Conservation (phyloP, 2,329 filamentous ascomycete genomes). For the Diplodia seriata region DNA sequence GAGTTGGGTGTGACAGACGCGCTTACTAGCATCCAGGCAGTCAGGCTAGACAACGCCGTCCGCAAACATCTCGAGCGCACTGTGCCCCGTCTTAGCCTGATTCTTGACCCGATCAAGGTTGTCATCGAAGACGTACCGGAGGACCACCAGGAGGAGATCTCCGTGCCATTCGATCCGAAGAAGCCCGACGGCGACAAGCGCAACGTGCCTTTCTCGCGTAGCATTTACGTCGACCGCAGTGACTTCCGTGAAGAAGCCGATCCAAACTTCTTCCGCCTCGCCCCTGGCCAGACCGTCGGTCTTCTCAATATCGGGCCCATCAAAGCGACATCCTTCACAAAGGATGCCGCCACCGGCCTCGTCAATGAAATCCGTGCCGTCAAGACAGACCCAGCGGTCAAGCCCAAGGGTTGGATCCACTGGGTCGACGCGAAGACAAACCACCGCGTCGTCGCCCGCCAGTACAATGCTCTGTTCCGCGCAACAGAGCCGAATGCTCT, state of each 20-base stretch:
- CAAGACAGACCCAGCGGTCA: conserved; percentile 69
- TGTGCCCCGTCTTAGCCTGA: conserved; percentile 86
- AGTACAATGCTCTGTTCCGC: conserved; percentile 86
- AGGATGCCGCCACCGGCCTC: conserved; percentile 66
- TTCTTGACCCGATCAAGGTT: conserved; percentile 84
- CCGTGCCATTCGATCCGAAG: conserved; percentile 82
- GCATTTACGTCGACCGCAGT: conserved; percentile 81
- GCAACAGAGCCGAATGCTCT: conserved; percentile 80
- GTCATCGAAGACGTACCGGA: conserved; percentile 82
- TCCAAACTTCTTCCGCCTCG: conserved; percentile 78
- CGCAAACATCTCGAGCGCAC: conserved; percentile 86
- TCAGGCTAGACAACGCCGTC: conserved; percentile 84
- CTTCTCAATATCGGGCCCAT: conserved; percentile 75
- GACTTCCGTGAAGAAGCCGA: conserved; percentile 78
- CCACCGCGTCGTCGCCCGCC: conserved; percentile 68
- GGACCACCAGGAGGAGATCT: conserved; percentile 68
- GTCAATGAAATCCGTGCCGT: conserved; percentile 71
- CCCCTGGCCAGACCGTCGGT: conserved; percentile 76
- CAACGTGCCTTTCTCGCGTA: conserved; percentile 72
- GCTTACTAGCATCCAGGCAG: conserved; percentile 77
- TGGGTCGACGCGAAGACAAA: conserved; percentile 78
- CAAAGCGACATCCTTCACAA: conserved; percentile 71
- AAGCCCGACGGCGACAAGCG: conserved; percentile 71
- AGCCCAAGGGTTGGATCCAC: conserved; percentile 77
- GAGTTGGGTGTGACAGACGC: conserved; percentile 90